Evolutionary conservation across 129 eudicot species (phyloP), one percentile per base, ranked within the genome.

Genomic region (Arctium minus): DNA sequence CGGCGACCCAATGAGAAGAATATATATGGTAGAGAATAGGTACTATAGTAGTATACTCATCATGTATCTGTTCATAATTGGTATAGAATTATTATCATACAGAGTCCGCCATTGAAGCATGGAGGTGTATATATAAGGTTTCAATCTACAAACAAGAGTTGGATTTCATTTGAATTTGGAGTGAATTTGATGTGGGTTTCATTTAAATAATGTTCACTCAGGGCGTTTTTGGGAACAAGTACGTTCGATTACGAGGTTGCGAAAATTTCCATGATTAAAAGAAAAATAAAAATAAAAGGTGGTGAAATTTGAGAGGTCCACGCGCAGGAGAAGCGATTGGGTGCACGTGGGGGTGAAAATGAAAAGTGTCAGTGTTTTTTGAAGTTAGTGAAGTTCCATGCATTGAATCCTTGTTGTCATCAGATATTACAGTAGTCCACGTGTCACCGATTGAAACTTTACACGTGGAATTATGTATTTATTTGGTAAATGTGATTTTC

Each of bases 161-260:
- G 35, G 75, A 86, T 90, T 92, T 88, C 91, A 88, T 86, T 72
- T 92, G 85, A 85, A 92, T 90, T 87, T 89, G 89, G 85, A 37
- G 69, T 86, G 67, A 87, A 88, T 92, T 92, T 88, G 81, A 80
- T 76, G 81, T 74, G 86, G 67, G 73, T 92, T 84, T 90, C 36
- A 65, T 85, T 72, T 60, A 84, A 84, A 79, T 72, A 80, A 80
- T 72, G 81, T 69, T 73, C 73, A 31, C 70, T 60, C 18, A 75
- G 48, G 81, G 36, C 74, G 75, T 77, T 35, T 30, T 68, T 44
- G 85, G 76, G 10, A 70, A 75, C 64, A 76, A 73, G 79, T 70
- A 86, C 86, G 72, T 79, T 78, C 27, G 79, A 72, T 72, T 80
- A 80, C 73, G 84, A 80, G 84, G 84, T 50, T 80, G 84, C 39